Percentiles rank a stretch among this genome's conserved stretches.
These are phyloP conservation scores for Lecanicillium sp. DNA, from an alignment of 2,329 filamentous ascomycete genomes.

Conservation along the genomic window DNA sequence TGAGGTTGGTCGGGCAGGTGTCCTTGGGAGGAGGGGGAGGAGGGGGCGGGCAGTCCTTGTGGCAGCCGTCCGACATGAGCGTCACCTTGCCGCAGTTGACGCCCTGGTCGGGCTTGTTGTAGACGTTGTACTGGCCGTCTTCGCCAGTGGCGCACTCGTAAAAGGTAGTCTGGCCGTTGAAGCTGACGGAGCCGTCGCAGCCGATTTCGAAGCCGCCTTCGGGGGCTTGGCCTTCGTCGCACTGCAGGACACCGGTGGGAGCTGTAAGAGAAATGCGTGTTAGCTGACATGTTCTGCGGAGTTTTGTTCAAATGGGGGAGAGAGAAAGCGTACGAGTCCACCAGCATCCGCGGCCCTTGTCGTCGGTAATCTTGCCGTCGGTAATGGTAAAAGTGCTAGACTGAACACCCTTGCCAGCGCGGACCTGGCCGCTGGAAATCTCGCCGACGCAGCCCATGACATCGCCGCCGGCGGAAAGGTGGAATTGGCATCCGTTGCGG, in stretches of 20 bases:
- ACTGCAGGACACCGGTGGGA: slow-evolving; percentile 53
- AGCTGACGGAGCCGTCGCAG: slow-evolving; percentile 43
- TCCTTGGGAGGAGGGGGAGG: slow-evolving; percentile 11
- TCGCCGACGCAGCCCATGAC: slow-evolving; percentile 49
- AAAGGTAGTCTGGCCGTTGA: slow-evolving; percentile 44
- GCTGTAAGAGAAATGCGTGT: slow-evolving; percentile 22
- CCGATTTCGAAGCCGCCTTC: slow-evolving; percentile 48
- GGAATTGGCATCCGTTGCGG: slow-evolving; percentile 29
- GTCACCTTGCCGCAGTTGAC: slow-evolving; percentile 41
- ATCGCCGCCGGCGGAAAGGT: slow-evolving; percentile 40
- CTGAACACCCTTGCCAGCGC: slow-evolving; percentile 38
- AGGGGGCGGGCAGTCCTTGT: slow-evolving; percentile 11
- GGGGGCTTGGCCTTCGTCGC: slow-evolving; percentile 45
- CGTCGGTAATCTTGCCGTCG: slow-evolving; percentile 47
- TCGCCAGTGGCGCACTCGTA: slow-evolving; percentile 51
- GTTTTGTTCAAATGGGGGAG: neutral
- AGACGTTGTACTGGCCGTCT: slow-evolving; percentile 47
- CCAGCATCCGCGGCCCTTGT: slow-evolving; percentile 52
- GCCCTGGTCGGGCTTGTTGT: slow-evolving; percentile 30
- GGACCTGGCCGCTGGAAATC: slow-evolving; percentile 50
- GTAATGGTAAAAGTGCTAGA: slow-evolving; percentile 47
- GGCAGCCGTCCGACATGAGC: slow-evolving; percentile 33
- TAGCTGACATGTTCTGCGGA: neutral
- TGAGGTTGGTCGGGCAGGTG: slow-evolving; percentile 36
- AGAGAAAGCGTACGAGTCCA: slow-evolving; percentile 43